Base-by-base conservation (phyloP, 495 filamentous ascomycete genomes). In the Tuber magnatum region DNA sequence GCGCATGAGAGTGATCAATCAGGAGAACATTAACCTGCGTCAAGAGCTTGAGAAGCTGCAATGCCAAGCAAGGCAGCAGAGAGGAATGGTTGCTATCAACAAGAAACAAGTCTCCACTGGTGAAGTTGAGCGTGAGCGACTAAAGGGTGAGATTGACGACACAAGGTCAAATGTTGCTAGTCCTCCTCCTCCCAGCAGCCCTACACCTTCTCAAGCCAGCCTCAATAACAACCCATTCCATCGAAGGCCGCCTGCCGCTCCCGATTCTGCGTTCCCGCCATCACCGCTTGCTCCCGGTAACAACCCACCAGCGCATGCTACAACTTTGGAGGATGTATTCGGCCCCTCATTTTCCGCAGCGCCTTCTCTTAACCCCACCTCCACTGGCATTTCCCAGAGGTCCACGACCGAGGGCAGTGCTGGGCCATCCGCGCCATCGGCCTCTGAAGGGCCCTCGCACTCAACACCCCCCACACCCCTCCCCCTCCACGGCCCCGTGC, bases 71-170 rank as follows among this genome's bases (percentile, higher is more conserved):
- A 89, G 95, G 35, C 95, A 97, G 82, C 93, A 97, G 84, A 97
- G 96, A 84, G 95, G 95, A 16, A 84, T 97, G 68, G 95, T 96
- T 68, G 93, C 96, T 7, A 98, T 99, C 84, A 97, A 96, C 85
- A 97, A 96, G 85, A 98, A 99, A 85, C 95, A 99, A 85, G 86
- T 97, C 70, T 87, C 91, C 48, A 97, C 94, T 1, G 91, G 90
- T 76, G 96, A 99, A 83, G 88, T 86, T 43, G 95, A 98, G 80
- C 87, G 91, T 24, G 94, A 97, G 65, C 94, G 92, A 84, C 83
- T 95, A 56, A 93, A 93, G 84, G 84, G 84, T 12, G 93, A 97
- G 79, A 91, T 92, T 56, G 90, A 91, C 42, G 88, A 89, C 41
- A 79, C 77, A 35, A 80, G 85, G 75, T 83, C 71, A 81, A 87